Evolutionary conservation across 345 rosid genomes (phyloP).

Genomic region (Odontarrhena argentea): DNA sequence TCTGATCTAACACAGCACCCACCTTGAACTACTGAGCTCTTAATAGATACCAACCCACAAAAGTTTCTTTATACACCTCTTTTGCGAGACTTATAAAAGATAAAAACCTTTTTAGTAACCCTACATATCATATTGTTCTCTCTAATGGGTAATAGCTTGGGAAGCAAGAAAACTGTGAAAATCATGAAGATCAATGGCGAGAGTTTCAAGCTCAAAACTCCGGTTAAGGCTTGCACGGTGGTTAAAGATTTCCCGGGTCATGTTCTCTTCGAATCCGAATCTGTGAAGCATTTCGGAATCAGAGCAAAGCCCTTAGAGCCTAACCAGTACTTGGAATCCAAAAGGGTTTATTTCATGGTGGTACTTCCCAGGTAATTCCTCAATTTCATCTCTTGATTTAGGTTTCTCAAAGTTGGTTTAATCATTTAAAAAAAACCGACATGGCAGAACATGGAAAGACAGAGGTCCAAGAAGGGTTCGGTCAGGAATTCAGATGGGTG

Average conservation of each 20-base stretch:
- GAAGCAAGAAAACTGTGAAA: slow-evolving; percentile 58
- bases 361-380: slow-evolving; percentile 56
- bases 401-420: not conserved
- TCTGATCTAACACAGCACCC: slow-evolving; percentile 39
- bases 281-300: slow-evolving; percentile 68
- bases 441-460: slow-evolving; percentile 44
- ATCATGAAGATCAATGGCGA: slow-evolving; percentile 91
- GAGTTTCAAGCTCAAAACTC: slow-evolving; percentile 74
- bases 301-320: slow-evolving; percentile 72
- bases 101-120: slow-evolving; percentile 19
- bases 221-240: slow-evolving; percentile 76
- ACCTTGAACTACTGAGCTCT: slow-evolving; percentile 43
- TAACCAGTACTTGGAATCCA: slow-evolving; percentile 61
- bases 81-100: not conserved
- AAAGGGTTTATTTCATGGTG: slow-evolving; percentile 83
- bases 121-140: not conserved
- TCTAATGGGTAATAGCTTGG: slow-evolving; percentile 76
- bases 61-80: not conserved
- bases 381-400: not conserved
- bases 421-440: slow-evolving; percentile 10
- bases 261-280: slow-evolving; percentile 78
- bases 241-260: slow-evolving; percentile 65
- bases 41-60: slow-evolving; percentile 12
- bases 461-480: slow-evolving; percentile 65
- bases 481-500: slow-evolving; percentile 81